A percentile compares a stretch with the other conserved stretches of the same genome.
Conservation (phyloP, 352 stramenopile species). For the Thraustotheca clavata region DNA sequence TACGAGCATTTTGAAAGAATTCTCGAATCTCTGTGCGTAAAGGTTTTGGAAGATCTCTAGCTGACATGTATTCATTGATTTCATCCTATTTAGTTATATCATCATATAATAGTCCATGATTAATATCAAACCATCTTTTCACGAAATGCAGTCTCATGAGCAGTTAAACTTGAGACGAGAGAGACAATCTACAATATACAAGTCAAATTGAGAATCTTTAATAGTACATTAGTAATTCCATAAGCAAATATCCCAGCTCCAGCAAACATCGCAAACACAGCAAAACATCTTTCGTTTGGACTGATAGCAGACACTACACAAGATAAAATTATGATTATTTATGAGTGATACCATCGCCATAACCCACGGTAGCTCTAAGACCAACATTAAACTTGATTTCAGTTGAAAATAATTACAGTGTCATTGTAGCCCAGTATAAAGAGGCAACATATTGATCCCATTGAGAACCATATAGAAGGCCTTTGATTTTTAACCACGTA, state of each 20-base stretch:
- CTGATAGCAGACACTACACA: not conserved
- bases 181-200: not conserved
- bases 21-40: not conserved
- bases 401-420: not conserved
- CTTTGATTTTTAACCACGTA: not conserved
- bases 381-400: not conserved
- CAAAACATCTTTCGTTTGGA: not conserved
- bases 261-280: not conserved
- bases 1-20: not conserved
- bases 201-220: not conserved
- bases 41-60: not conserved
- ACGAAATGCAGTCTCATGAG: not conserved
- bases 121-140: not conserved
- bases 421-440: not conserved
- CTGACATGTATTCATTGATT: not conserved
- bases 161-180: not conserved
- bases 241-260: not conserved
- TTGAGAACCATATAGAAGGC: not conserved
- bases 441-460: not conserved
- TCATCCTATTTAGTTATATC: not conserved
- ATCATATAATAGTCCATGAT: not conserved
- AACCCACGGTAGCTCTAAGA: not conserved
- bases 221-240: not conserved
- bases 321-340: not conserved
- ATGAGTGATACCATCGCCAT: not conserved